Conservation (phyloP, 2,329 filamentous ascomycete genomes). For the Coniochaeta sp. region DNA sequence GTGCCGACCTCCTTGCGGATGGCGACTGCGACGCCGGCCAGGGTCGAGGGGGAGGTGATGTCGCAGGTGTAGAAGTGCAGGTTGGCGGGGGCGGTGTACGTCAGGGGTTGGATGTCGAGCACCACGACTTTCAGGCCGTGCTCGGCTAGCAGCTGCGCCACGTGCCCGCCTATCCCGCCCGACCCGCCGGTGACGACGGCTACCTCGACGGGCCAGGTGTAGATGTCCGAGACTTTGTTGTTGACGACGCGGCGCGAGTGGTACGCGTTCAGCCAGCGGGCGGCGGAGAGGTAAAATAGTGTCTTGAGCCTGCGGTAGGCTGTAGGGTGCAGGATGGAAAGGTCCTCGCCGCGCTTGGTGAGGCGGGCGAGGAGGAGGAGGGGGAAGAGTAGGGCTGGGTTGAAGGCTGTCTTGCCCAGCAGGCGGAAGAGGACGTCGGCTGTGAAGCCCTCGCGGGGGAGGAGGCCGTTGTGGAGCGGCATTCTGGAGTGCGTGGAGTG, state of each 20-base stretch:
- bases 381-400: slow-evolving; percentile 56
- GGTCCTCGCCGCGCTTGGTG: slow-evolving; percentile 51
- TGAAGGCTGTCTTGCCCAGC: slow-evolving; percentile 53
- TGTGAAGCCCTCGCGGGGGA: slow-evolving; percentile 51
- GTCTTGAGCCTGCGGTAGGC: slow-evolving; percentile 44
- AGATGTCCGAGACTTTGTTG: slow-evolving; percentile 44
- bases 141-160: slow-evolving; percentile 59
- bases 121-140: slow-evolving; percentile 61
- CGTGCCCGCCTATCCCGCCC: slow-evolving; percentile 61
- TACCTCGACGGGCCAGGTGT: slow-evolving; percentile 62
- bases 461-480: slow-evolving; percentile 42
- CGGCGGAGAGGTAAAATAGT: slow-evolving; percentile 44
- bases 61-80: slow-evolving; percentile 67
- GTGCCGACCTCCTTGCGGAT: slow-evolving; percentile 51
- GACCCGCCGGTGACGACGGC: slow-evolving; percentile 69
- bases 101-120: slow-evolving; percentile 59
- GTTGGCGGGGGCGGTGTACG: slow-evolving; percentile 41
- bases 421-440: slow-evolving; percentile 51
- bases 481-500: slow-evolving; percentile 15
- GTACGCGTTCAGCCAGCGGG: slow-evolving; percentile 38
- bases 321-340: slow-evolving; percentile 43
- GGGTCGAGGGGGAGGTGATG: slow-evolving; percentile 49
- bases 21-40: slow-evolving; percentile 41
- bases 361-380: slow-evolving; percentile 55
- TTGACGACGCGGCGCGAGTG: slow-evolving; percentile 41